Evolutionary conservation across 2,329 filamentous ascomycete genomes (phyloP).

Genomic region (Ustulina deusta): DNA sequence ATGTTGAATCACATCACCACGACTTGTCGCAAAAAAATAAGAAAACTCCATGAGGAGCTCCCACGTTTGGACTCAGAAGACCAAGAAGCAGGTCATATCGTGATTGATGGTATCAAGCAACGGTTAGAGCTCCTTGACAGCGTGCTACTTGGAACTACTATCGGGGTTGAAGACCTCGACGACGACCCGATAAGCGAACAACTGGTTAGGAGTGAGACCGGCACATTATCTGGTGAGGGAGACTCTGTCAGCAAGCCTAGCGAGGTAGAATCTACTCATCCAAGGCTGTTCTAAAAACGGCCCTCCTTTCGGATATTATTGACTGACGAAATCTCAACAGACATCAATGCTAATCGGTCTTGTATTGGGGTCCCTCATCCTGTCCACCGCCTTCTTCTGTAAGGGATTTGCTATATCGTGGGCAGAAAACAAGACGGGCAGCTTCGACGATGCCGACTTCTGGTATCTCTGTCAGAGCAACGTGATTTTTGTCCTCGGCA

Average conservation of each 20-base stretch:
- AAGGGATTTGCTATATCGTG: constrained; percentile 7
- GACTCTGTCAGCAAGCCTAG: neutral
- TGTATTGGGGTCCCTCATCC: constrained; percentile 5
- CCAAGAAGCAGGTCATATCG: neutral
- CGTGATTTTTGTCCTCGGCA: constrained; percentile 6
- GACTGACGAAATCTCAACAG: constrained; percentile 1
- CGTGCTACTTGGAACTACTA: neutral
- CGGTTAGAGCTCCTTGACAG: neutral
- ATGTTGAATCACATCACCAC: neutral
- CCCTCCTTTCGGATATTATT: neutral
- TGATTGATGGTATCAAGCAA: neutral
- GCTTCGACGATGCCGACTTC: constrained; percentile 14
- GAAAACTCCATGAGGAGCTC: neutral
- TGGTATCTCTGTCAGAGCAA: constrained; percentile 20
- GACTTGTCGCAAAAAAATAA: neutral
- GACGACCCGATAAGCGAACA: neutral
- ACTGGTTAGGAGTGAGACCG: neutral
- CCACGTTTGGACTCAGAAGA: neutral
- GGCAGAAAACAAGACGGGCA: neutral
- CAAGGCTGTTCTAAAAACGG: neutral
- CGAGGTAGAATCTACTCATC: neutral
- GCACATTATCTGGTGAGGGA: neutral
- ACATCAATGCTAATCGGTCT: constrained; percentile 12
- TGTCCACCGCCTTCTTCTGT: neutral
- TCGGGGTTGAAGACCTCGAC: neutral